Evolutionary conservation across 1,139 yeast genomes (phyloP).

Genomic region (Hyphopichia fennica): DNA sequence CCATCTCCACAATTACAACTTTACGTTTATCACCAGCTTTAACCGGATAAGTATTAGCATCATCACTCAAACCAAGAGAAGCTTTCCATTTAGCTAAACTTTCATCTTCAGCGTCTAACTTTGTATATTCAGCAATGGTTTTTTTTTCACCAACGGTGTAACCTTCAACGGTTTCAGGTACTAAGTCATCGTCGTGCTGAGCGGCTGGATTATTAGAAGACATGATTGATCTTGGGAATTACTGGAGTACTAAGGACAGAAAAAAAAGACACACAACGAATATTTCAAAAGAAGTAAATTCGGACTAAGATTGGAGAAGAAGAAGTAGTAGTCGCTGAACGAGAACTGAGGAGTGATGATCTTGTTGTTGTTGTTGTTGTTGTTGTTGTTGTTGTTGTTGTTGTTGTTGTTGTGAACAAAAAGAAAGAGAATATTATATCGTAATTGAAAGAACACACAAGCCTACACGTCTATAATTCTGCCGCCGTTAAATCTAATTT

Average conservation of each 20-base stretch:
- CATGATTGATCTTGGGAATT: conserved; percentile 3
- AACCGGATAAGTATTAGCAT: conserved; percentile 60
- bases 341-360: background rate
- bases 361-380: conserved; percentile 1
- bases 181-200: conserved; percentile 53
- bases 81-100: conserved; percentile 92
- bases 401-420: conserved; percentile 2
- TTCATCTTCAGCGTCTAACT: conserved; percentile 88
- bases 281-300: background rate
- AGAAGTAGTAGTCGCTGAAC: background rate
- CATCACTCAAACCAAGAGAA: conserved; percentile 69
- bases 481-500: background rate
- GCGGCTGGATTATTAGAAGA: conserved; percentile 7
- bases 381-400: background rate
- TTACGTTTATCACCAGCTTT: conserved; percentile 70
- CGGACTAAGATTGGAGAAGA: background rate
- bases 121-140: conserved; percentile 80
- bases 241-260: background rate
- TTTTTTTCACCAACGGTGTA: conserved; percentile 84
- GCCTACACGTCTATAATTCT: conserved; percentile 1
- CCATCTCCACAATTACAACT: conserved; percentile 78
- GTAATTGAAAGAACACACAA: background rate
- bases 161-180: conserved; percentile 63
- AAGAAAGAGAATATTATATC: background rate
- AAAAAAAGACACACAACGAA: background rate